Percentiles rank a stretch among this genome's conserved stretches.
These are phyloP conservation scores for Naganishia kalamii DNA, from an alignment of 768 basidiomycete genomes.

Conservation along the genomic window DNA sequence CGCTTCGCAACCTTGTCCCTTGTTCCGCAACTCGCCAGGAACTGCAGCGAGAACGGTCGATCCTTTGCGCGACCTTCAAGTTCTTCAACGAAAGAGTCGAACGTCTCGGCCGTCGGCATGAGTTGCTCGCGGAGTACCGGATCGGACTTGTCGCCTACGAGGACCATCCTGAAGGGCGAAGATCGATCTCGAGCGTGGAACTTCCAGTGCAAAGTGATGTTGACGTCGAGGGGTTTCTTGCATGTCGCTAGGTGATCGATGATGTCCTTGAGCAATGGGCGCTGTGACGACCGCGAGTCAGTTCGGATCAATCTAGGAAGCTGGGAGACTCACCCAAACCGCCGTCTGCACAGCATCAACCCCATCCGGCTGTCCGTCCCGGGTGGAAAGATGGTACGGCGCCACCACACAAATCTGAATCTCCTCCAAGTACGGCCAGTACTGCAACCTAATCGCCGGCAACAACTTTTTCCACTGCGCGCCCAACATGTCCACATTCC, in stretches of 20 bases:
- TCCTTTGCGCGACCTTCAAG: background rate
- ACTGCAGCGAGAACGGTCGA: background rate
- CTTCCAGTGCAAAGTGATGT: background rate
- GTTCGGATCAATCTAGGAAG: background rate
- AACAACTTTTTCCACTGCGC: background rate
- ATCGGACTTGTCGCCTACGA: background rate
- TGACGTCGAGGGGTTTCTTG: background rate
- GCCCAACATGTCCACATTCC: background rate
- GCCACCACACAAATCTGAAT: background rate
- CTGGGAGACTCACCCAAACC: background rate
- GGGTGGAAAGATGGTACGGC: background rate
- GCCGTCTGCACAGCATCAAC: background rate
- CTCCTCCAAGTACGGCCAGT: background rate
- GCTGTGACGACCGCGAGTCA: background rate
- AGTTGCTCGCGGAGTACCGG: background rate
- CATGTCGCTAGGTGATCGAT: background rate
- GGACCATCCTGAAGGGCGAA: background rate
- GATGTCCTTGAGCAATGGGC: background rate
- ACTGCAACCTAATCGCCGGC: background rate
- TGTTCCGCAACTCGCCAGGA: background rate
- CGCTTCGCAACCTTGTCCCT: background rate
- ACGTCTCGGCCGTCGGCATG: background rate
- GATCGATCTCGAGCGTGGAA: background rate
- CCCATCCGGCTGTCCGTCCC: background rate
- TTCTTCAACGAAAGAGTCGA: background rate